Conservation (phyloP, 225 moss, liverwort and hornwort species). For the Marchantia polymorpha region DNA sequence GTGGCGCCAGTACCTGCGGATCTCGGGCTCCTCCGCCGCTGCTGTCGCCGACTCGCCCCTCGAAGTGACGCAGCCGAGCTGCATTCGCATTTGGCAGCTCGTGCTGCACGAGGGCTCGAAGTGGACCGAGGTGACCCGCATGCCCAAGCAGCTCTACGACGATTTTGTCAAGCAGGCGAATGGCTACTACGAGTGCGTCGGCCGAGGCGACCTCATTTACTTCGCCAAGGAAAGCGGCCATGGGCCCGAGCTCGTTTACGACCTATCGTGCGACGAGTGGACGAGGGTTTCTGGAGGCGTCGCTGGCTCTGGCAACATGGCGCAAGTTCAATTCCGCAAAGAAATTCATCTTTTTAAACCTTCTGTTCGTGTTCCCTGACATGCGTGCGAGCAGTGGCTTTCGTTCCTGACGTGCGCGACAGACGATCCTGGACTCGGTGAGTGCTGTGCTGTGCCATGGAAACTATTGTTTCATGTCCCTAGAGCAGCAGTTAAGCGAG, state of each 20-base stretch:
- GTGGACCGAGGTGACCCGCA: slow-evolving; percentile 5
- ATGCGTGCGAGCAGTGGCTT: not conserved
- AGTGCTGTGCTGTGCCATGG: not conserved
- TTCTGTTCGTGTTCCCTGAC: not conserved
- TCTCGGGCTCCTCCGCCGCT: not conserved
- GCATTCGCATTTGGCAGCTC: not conserved
- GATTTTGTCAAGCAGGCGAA: slow-evolving; percentile 1
- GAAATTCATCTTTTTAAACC: slow-evolving; percentile 2
- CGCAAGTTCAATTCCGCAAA: slow-evolving; percentile 2
- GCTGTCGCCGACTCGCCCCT: not conserved
- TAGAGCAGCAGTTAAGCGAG: not conserved
- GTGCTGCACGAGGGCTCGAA: not conserved
- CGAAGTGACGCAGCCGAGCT: slow-evolving; percentile 4
- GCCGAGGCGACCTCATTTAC: slow-evolving; percentile 13
- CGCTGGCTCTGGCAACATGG: not conserved
- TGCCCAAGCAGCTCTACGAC: slow-evolving; percentile 9
- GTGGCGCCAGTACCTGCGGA: not conserved
- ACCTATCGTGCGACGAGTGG: slow-evolving; percentile 2
- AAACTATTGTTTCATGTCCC: not conserved
- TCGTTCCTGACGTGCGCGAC: not conserved
- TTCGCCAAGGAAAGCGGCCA: slow-evolving; percentile 7
- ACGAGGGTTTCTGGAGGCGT: not conserved
- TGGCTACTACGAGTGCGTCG: not conserved
- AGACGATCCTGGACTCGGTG: not conserved
- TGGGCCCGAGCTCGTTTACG: slow-evolving; percentile 14